These are phyloP conservation scores for Pseudogymnoascus sp. DNA, from an alignment of 2,329 filamentous ascomycete species.

Conservation along the genomic window DNA sequence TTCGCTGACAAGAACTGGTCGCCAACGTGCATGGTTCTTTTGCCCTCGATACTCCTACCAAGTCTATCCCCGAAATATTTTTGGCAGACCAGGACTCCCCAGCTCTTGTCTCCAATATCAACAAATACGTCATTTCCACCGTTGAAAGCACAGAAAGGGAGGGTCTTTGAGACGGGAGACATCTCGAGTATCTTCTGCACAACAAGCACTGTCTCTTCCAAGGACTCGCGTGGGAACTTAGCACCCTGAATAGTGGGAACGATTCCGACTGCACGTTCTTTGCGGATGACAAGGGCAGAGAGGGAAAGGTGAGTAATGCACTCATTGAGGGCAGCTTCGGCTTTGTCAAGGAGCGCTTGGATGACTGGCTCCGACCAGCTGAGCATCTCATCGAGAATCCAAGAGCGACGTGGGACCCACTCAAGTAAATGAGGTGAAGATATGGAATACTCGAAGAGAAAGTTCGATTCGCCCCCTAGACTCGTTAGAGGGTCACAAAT, in stretches of 20 bases:
- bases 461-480: conserved; percentile 79
- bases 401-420: conserved; percentile 57
- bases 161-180: conserved; percentile 54
- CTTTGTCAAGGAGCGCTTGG: conserved; percentile 73
- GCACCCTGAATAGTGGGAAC: conserved; percentile 55
- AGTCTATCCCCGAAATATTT: conserved; percentile 62
- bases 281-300: conserved; percentile 73
- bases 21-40: conserved; percentile 85
- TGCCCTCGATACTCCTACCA: conserved; percentile 50
- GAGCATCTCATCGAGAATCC: conserved; percentile 73
- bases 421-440: conserved; percentile 59
- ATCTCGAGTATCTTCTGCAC: conserved; percentile 89
- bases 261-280: conserved; percentile 79
- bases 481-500: conserved; percentile 9
- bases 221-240: conserved; percentile 74
- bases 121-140: conserved; percentile 97
- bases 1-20: conserved; percentile 88
- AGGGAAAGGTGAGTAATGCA: conserved; percentile 74
- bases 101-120: conserved; percentile 95
- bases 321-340: conserved; percentile 74
- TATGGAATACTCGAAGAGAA: conserved; percentile 74
- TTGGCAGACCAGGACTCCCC: conserved; percentile 90
- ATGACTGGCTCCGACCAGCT: conserved; percentile 73
- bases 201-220: conserved; percentile 93
- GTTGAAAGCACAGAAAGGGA: conserved; percentile 98